phyloP scores from a whole-genome alignment of 2,329 filamentous ascomycete genomes.

The Pestalotiopsis sp. region DNA sequence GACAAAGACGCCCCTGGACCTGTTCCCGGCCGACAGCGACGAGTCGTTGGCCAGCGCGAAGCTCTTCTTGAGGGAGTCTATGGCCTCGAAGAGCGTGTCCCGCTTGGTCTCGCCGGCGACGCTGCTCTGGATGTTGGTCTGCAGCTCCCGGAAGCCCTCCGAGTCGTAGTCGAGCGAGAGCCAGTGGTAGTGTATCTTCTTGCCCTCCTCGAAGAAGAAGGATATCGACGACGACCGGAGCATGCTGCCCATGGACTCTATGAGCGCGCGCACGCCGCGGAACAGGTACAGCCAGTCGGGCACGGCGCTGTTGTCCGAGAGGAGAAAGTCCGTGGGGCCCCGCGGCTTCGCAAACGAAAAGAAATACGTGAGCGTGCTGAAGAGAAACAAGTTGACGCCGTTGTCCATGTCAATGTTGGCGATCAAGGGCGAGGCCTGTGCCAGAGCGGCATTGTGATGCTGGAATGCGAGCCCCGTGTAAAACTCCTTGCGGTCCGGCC shows the following conservation, averaged over 20 bases:
- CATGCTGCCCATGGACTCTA: background rate
- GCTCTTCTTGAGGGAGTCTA: background rate
- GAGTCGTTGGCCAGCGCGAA: background rate
- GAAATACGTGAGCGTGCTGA: background rate
- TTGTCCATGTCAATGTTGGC: background rate
- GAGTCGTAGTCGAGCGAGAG: background rate
- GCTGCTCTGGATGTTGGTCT: background rate
- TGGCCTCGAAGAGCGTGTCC: background rate
- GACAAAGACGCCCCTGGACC: background rate
- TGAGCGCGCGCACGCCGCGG: constrained; percentile 2
- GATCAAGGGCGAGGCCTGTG: background rate
- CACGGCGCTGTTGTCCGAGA: background rate
- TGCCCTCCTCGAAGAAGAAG: background rate
- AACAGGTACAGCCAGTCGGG: constrained; percentile 4
- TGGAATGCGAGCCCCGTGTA: constrained; percentile 1
- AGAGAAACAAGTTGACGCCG: constrained; percentile 1
- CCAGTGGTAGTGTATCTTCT: constrained; percentile 3
- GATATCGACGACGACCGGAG: background rate
- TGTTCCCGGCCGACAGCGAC: constrained; percentile 1
- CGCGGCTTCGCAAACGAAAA: constrained; percentile 5
- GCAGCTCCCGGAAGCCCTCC: constrained; percentile 2
- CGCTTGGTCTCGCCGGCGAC: background rate
- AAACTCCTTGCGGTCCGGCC: constrained; percentile 2
- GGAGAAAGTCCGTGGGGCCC: background rate
- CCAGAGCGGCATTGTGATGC: constrained; percentile 1